Evolutionary conservation across 352 stramenopile species (phyloP).

Genomic region (Phytophthora pluvialis): DNA sequence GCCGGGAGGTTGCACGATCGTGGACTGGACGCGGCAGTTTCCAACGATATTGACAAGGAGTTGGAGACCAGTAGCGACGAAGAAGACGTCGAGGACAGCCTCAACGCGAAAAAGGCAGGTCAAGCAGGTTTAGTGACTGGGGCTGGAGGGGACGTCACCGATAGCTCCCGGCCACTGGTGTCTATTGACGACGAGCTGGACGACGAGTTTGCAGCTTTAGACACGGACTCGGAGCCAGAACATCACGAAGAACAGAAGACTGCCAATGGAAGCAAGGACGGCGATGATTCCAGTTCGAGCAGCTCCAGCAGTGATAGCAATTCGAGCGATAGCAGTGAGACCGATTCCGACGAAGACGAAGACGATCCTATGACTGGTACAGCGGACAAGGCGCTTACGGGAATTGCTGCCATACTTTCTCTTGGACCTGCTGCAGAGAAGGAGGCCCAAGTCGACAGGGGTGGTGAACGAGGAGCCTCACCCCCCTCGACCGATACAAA

Average conservation of each 20-base stretch:
- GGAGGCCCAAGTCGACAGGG: neutral
- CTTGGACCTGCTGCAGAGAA: neutral
- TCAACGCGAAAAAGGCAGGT: neutral
- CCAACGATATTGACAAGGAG: constrained; percentile 40
- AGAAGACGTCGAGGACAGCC: constrained; percentile 16
- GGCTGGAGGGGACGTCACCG: neutral
- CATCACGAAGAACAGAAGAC: constrained; percentile 2
- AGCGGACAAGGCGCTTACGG: neutral
- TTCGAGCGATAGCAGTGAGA: constrained; percentile 43
- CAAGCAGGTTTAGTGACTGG: neutral
- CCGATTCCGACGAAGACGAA: constrained; percentile 18
- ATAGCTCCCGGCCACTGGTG: neutral
- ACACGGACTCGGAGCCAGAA: constrained; percentile 35
- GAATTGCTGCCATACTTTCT: neutral
- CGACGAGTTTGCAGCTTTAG: constrained; percentile 41
- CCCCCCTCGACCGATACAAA: constrained; percentile 2
- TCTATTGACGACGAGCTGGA: constrained; percentile 52
- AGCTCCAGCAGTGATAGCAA: constrained; percentile 40
- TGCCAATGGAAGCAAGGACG: neutral
- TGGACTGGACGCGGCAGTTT: constrained; percentile 22
- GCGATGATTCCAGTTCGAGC: constrained; percentile 32
- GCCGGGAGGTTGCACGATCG: neutral
- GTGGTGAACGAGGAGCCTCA: neutral
- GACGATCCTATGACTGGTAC: constrained; percentile 10
- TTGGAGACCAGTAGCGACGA: constrained; percentile 39